Base-by-base conservation (phyloP, 345 rosid genomes). In the Arabis hirsuta region DNA sequence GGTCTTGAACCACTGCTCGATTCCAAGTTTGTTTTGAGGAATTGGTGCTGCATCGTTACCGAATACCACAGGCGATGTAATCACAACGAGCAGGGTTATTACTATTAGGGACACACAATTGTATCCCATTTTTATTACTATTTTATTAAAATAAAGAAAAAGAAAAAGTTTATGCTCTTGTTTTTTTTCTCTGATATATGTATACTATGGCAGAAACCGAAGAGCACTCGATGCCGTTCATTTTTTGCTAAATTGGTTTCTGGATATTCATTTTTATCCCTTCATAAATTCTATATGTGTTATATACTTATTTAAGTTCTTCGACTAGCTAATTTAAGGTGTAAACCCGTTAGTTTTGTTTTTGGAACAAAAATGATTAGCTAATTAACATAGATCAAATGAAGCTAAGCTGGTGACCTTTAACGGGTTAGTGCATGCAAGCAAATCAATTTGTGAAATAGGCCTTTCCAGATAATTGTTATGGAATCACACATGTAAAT, bases 1-100 rank as follows among this genome's bases (percentile, higher is more conserved):
- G 72, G 66, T 41, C n/a, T 65, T 56, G 43, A 73, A 65, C 72
- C 72, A 73, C 59, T 73, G 50, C 51, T 65, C 53, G 58, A 73
- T 50, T 73, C n/a, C 12, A 24, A 9, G 2, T 46, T 31, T 65
- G 72, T 38, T 50, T 36, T 38, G 14, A 12, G 77, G 77, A 65
- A 73, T 56, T 26, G 77, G 66, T 45, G 66, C 12, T 9, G 65
- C 77, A 65, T 73, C 77, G 66, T 73, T 65, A 55, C 59, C 51
- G 7, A 7, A 65, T 48, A 65, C 77, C 14, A 73, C 59, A 6
- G 76, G 76, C 36, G 39, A 72, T 63, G 76, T 54, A 44, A 64
- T 32, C 62, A 55, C 76, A 13, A 64, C 55, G 55, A 64, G 57
- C 56, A 64, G 42, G 62, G 10, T 61, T 61, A 13, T 61, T 62